Evolutionary conservation across 257 asterid species (phyloP).

Genomic region (Gynochthodes officinalis): DNA sequence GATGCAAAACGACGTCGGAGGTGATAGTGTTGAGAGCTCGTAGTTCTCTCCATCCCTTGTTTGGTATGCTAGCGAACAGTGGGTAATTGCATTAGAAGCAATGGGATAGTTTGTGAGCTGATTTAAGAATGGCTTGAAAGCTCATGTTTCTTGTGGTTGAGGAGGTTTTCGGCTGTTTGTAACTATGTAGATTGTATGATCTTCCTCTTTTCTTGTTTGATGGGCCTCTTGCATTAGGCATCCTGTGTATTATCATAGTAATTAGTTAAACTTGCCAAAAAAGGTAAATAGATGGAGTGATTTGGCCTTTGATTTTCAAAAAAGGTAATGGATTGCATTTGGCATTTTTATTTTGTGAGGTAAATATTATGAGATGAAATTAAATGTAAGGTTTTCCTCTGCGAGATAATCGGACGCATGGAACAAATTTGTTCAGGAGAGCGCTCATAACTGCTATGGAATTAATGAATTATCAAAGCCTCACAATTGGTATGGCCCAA

Average conservation of each 20-base stretch:
- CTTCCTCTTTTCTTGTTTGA: not conserved
- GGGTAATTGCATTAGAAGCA: slow-evolving; percentile 28
- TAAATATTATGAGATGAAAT: no score
- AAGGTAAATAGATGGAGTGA: slow-evolving; percentile 15
- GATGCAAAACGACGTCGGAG: slow-evolving; percentile 77
- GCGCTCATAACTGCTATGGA: no score
- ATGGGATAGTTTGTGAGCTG: slow-evolving; percentile 17
- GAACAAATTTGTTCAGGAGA: no score
- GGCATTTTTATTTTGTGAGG: no score
- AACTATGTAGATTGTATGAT: slow-evolving; percentile 36
- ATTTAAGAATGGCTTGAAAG: slow-evolving; percentile 30
- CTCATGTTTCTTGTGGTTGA: slow-evolving; percentile 27
- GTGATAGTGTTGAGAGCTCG: slow-evolving; percentile 24
- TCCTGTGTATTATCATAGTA: slow-evolving; percentile 19
- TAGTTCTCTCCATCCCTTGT: no score
- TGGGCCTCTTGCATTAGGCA: slow-evolving; percentile 7
- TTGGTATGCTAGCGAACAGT: slow-evolving; percentile 31
- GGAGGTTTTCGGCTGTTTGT: slow-evolving; percentile 49
- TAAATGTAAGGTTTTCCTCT: no score
- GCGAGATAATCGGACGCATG: no score
- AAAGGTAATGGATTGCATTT: no score
- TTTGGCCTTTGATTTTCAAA: no score
- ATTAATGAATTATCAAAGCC: no score
- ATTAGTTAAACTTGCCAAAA: slow-evolving; percentile 12
- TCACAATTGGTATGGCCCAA: no score